These are phyloP conservation scores for Musa acuminata DNA, from an alignment of 176 grass and related monocot species.

Conservation along the genomic window DNA sequence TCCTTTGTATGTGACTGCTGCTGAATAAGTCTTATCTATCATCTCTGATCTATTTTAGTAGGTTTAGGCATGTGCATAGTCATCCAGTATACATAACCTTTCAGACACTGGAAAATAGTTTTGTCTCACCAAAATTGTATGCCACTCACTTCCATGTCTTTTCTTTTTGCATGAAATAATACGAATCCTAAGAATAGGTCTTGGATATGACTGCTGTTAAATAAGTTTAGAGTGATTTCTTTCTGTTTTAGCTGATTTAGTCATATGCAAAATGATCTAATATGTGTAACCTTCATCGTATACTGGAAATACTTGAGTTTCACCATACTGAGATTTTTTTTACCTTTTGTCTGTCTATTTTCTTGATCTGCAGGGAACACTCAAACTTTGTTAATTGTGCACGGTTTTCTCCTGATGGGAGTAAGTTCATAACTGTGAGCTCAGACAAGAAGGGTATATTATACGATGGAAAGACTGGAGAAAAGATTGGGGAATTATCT, in stretches of 20 bases:
- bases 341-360: constrained; percentile 7
- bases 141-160: no score
- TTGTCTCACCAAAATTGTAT: no score
- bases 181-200: no score
- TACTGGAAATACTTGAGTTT: constrained; percentile 11
- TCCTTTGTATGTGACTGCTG: no score
- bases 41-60: no score
- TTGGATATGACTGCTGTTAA: no score
- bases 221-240: no score
- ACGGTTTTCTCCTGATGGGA: constrained; percentile 88
- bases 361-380: constrained; percentile 64
- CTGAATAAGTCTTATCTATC: no score
- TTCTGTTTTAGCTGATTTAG: no score
- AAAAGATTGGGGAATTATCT: constrained; percentile 74
- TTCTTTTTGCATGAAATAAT: no score
- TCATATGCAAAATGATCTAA: not conserved
- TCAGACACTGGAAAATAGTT: no score
- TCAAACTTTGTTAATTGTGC: constrained; percentile 92
- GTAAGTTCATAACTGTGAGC: constrained; percentile 91
- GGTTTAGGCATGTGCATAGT: not conserved
- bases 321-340: not conserved
- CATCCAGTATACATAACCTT: no score
- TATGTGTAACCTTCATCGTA: not conserved
- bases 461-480: constrained; percentile 95
- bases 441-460: constrained; percentile 92